Evolutionary conservation across 495 filamentous ascomycete genomes (phyloP).

Genomic region (Penicillium malachiteum): DNA sequence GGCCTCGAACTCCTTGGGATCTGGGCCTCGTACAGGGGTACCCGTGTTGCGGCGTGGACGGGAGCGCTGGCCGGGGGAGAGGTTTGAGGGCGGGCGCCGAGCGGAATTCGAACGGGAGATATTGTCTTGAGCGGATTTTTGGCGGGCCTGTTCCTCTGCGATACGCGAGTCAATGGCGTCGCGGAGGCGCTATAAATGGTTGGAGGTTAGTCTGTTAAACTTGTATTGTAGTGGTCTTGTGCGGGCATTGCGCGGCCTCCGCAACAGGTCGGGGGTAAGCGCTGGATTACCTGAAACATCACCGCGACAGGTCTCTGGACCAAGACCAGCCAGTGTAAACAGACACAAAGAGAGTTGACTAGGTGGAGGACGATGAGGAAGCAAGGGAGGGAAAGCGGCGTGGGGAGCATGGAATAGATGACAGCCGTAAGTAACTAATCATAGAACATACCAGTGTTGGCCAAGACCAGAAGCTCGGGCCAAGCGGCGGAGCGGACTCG

Average conservation of each 20-base stretch:
- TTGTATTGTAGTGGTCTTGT: neutral
- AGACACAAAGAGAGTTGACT: conserved; percentile 20
- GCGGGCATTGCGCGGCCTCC: neutral
- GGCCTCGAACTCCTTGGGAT: conserved; percentile 80
- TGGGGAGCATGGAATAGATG: neutral
- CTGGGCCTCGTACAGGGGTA: conserved; percentile 58
- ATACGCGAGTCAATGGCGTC: conserved; percentile 82
- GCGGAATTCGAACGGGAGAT: conserved; percentile 50
- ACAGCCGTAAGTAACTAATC: neutral
- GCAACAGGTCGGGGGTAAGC: neutral
- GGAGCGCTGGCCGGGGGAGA: conserved; percentile 54
- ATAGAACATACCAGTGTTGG: conserved; percentile 4
- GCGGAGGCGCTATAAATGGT: conserved; percentile 66
- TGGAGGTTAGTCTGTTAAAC: conserved; percentile 3
- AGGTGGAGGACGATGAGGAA: conserved; percentile 18
- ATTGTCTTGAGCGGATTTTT: conserved; percentile 54
- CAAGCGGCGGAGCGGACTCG: neutral
- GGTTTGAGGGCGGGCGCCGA: conserved; percentile 48
- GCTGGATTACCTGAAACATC: conserved; percentile 47
- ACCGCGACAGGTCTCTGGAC: conserved; percentile 37
- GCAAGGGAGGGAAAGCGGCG: neutral
- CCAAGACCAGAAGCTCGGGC: neutral
- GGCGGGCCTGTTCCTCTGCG: conserved; percentile 84
- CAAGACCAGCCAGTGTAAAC: conserved; percentile 29
- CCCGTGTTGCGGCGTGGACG: conserved; percentile 52